Conservation (phyloP, 306 rosid species). For the Betula pendula region DNA sequence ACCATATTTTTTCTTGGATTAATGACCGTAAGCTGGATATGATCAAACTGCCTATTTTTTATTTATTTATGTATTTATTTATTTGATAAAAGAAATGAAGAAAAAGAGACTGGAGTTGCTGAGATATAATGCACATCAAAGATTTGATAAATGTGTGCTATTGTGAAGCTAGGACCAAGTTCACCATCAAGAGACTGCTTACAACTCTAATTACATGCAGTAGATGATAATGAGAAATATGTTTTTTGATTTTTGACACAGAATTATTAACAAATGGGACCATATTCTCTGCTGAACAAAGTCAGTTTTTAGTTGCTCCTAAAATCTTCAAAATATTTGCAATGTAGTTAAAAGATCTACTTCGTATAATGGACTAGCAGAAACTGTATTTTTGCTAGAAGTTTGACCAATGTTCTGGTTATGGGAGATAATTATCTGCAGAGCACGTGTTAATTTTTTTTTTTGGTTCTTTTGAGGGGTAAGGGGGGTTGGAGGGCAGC, state of each 20-base stretch:
- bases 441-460: too few species aligned
- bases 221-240: background rate
- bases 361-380: background rate
- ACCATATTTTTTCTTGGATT: slow-evolving; percentile 30
- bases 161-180: background rate
- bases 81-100: slow-evolving; percentile 12
- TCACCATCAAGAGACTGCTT: slow-evolving; percentile 15
- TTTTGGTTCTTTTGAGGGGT: too few species aligned
- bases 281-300: background rate
- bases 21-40: slow-evolving; percentile 22
- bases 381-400: background rate
- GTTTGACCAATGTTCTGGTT: background rate
- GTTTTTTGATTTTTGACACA: background rate
- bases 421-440: too few species aligned
- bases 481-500: background rate
- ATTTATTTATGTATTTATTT: slow-evolving; percentile 5
- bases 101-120: background rate
- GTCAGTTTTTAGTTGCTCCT: background rate
- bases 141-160: slow-evolving; percentile 15
- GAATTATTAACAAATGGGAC: background rate
- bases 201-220: background rate
- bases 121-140: slow-evolving; percentile 17
- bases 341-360: background rate
- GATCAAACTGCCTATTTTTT: slow-evolving; percentile 4
- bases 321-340: background rate